These are phyloP conservation scores for Geotrichum bryndzae DNA, from an alignment of 1,139 yeast genomes.

Conservation along the genomic window DNA sequence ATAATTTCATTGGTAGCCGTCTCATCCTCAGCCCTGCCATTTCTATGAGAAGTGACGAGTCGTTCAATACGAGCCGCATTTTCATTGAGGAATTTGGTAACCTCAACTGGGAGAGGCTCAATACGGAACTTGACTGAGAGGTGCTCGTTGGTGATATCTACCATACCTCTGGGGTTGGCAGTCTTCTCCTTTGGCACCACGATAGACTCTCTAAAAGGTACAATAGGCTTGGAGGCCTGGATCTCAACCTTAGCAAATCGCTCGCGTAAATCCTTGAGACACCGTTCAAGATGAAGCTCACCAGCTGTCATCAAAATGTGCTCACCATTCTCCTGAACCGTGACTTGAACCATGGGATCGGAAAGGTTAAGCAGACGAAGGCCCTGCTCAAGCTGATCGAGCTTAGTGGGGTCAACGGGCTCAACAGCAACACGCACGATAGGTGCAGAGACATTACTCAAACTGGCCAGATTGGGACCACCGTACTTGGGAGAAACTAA, in stretches of 20 bases:
- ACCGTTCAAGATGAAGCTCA: slow-evolving; percentile 85
- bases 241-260: slow-evolving; percentile 91
- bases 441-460: slow-evolving; percentile 65
- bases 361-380: slow-evolving; percentile 73
- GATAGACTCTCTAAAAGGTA: slow-evolving; percentile 89
- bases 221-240: slow-evolving; percentile 83
- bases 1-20: not conserved
- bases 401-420: slow-evolving; percentile 78
- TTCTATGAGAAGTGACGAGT: slow-evolving; percentile 21
- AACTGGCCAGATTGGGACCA: slow-evolving; percentile 68
- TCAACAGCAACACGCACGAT: slow-evolving; percentile 92
- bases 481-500: slow-evolving; percentile 44
- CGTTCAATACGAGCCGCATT: slow-evolving; percentile 42
- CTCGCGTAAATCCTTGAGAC: slow-evolving; percentile 80
- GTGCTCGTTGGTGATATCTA: slow-evolving; percentile 45
- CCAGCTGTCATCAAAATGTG: slow-evolving; percentile 93
- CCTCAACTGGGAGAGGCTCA: slow-evolving; percentile 50
- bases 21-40: not conserved
- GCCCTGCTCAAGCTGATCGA: slow-evolving; percentile 72
- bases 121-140: slow-evolving; percentile 43
- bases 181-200: slow-evolving; percentile 32
- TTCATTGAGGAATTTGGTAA: slow-evolving; percentile 46
- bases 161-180: slow-evolving; percentile 34
- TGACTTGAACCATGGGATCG: slow-evolving; percentile 88
- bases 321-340: slow-evolving; percentile 83